These are phyloP conservation scores for Melampsora americana DNA, from an alignment of 1,284 basidiomycete genomes.

Conservation along the genomic window DNA sequence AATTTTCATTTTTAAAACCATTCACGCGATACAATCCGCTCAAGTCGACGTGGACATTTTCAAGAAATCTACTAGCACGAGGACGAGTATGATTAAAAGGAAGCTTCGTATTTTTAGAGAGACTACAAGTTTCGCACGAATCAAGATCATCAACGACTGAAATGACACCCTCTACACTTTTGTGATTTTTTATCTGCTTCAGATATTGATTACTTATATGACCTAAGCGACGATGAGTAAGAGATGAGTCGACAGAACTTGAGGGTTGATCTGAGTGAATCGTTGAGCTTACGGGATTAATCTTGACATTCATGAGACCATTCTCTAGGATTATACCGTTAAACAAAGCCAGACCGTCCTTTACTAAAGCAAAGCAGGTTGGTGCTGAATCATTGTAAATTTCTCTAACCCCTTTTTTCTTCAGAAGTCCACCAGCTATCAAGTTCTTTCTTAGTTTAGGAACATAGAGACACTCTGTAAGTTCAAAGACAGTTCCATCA, in stretches of 20 bases:
- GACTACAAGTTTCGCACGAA: no score
- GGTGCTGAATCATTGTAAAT: no score
- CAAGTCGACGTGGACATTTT: background rate
- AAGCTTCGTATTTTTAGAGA: no score
- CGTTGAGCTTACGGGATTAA: background rate
- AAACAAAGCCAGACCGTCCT: background rate
- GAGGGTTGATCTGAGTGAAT: background rate
- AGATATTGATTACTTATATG: background rate
- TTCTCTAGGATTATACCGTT: background rate
- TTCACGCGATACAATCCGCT: background rate
- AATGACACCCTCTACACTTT: background rate
- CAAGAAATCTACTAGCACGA: background rate
- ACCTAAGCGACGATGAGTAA: background rate
- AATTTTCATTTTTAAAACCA: background rate
- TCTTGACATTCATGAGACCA: no score
- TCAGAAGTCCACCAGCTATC: no score
- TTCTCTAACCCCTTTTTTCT: no score
- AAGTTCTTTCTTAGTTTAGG: no score
- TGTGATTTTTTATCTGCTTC: background rate
- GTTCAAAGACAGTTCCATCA: background rate
- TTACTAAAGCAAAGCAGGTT: background rate
- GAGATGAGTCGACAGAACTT: no score
- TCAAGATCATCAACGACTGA: no score
- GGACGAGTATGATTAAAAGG: no score
- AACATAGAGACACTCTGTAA: no score